Evolutionary conservation across 768 basidiomycete genomes (phyloP).

Genomic region (Ramaria rubella): DNA sequence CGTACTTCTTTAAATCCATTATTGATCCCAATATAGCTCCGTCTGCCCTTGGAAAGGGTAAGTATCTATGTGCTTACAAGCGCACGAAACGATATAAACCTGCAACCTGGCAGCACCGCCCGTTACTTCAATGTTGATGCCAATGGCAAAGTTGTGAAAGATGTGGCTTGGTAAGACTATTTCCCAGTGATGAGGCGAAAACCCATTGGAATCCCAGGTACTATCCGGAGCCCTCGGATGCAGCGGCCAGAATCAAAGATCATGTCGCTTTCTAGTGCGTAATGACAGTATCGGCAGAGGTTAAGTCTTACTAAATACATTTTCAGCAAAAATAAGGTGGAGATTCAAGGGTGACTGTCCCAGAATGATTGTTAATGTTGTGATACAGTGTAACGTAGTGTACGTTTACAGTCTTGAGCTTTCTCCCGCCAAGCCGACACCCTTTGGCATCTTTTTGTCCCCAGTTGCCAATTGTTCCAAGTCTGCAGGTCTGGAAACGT

Average conservation of each 20-base stretch:
- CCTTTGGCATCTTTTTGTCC: conserved; percentile 94
- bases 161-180: conserved; percentile 57
- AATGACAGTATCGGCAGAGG: conserved; percentile 9
- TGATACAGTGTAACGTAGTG: background rate
- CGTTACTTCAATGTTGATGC: conserved; percentile 58
- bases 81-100: background rate
- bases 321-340: conserved; percentile 10
- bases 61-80: conserved; percentile 13
- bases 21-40: conserved; percentile 33
- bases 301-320: background rate
- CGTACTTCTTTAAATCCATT: background rate
- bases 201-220: conserved; percentile 17
- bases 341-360: background rate
- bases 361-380: background rate
- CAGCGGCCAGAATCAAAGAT: conserved; percentile 55
- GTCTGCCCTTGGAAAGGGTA: conserved; percentile 72
- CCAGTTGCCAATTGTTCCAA: conserved; percentile 72
- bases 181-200: background rate
- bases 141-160: conserved; percentile 41
- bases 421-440: conserved; percentile 30
- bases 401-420: background rate
- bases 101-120: conserved; percentile 40
- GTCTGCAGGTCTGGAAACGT: conserved; percentile 39
- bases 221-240: conserved; percentile 50
- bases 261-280: conserved; percentile 80